phyloP scores from a whole-genome alignment of 495 filamentous ascomycete species.

The Hypoxylon intermedium region DNA sequence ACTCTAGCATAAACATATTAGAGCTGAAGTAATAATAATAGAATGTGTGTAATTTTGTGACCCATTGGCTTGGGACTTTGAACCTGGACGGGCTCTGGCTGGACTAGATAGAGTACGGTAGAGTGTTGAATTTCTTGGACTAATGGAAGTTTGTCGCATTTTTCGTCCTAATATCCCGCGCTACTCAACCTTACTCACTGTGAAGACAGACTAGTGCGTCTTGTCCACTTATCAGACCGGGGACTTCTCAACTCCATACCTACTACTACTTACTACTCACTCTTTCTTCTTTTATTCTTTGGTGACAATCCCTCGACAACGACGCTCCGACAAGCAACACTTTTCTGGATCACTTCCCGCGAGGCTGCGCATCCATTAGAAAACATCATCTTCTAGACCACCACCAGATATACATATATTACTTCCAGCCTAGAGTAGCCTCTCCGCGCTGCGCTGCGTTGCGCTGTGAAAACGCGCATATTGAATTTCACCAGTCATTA shows the following conservation, averaged over 20 bases:
- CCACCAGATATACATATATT: background rate
- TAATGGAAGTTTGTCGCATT: conserved; percentile 5
- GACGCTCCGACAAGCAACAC: background rate
- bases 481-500: background rate
- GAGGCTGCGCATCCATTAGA: conserved; percentile 4
- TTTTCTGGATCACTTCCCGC: conserved; percentile 12
- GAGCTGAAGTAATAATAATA: conserved; percentile 26
- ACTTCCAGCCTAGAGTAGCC: too few species aligned
- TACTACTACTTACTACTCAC: background rate
- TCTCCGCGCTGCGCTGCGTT: too few species aligned
- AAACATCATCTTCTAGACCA: conserved; percentile 14
- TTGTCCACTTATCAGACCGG: too few species aligned
- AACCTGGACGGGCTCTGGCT: background rate
- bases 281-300: background rate
- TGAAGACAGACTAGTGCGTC: too few species aligned
- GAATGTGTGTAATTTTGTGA: conserved; percentile 6
- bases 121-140: too few species aligned
- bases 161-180: conserved; percentile 3
- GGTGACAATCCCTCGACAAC: conserved; percentile 1
- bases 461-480: conserved; percentile 1
- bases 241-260: background rate
- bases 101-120: too few species aligned
- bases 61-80: conserved; percentile 1
- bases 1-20: background rate
- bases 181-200: background rate